Percentiles rank a stretch among this genome's conserved stretches.
Evolutionary conservation across 78 protist genomes (phyloP).

Genomic region (Speleostelium caveatum): DNA sequence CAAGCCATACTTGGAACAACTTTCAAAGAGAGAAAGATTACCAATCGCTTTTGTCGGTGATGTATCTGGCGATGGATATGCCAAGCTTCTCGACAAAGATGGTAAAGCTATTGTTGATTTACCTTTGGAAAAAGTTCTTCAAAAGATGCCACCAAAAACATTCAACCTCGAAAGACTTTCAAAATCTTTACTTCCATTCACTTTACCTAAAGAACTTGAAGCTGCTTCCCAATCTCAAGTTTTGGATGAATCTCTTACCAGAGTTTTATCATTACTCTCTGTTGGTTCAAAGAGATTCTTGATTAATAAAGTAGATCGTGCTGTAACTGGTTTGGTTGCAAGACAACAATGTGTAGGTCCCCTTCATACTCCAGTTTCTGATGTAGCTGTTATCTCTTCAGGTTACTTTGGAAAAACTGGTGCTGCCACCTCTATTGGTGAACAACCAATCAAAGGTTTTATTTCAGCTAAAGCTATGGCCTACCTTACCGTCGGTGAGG

Average conservation of each 20-base stretch:
- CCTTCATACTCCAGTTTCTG: conserved; percentile 90
- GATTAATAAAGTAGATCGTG: conserved; percentile 91
- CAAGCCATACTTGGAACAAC: conserved; percentile 26
- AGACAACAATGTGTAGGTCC: conserved; percentile 96
- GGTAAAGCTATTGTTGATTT: conserved; percentile 76
- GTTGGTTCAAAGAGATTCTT: conserved; percentile 95
- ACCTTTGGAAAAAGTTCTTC: conserved; percentile 82
- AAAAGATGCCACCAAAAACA: conserved; percentile 88
- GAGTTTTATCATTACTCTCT: conserved; percentile 87
- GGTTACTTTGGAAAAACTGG: conserved; percentile 65
- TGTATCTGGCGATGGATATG: conserved; percentile 88
- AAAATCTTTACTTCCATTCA: conserved; percentile 26
- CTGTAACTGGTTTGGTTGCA: conserved; percentile 95
- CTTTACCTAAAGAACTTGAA: conserved; percentile 14
- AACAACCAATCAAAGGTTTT: conserved; percentile 94
- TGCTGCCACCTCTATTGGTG: conserved; percentile 87
- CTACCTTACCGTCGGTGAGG: conserved; percentile 92
- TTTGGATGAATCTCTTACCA: conserved; percentile 1
- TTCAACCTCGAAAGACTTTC: conserved; percentile 30
- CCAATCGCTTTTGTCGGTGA: conserved; percentile 86
- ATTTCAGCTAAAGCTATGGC: conserved; percentile 88
- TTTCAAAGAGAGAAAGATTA: conserved; percentile 83
- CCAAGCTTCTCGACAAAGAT: conserved; percentile 21
- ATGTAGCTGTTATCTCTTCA: conserved; percentile 87
- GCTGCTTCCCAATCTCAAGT: background rate